A percentile compares a stretch with the other conserved stretches of the same genome.
phyloP scores from a whole-genome alignment of 331 rosid species.

The Erythrophleum ivorense region DNA sequence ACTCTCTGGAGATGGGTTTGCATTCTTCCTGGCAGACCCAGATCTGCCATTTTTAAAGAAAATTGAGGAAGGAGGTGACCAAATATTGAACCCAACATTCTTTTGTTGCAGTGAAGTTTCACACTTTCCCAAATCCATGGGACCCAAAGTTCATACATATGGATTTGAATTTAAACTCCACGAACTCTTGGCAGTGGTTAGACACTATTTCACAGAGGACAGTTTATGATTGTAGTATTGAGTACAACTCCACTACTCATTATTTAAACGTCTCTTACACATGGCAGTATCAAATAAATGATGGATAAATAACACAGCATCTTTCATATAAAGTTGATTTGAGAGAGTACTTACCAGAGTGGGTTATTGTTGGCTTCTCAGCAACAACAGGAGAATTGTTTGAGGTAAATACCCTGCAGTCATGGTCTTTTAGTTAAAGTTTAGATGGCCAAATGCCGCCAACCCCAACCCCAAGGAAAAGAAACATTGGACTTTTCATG shows the following conservation, averaged over 20 bases:
- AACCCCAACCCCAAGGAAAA: not conserved
- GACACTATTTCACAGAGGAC: not conserved
- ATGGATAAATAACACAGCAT: too few species aligned
- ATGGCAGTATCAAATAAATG: not conserved
- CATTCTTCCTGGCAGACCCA: not conserved
- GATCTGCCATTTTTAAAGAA: slow-evolving; percentile 13
- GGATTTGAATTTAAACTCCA: slow-evolving; percentile 30
- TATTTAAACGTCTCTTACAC: not conserved
- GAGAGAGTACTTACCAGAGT: not conserved
- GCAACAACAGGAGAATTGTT: not conserved
- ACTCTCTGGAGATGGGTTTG: not conserved
- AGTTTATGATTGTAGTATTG: not conserved
- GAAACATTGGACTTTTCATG: too few species aligned
- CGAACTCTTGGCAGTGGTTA: not conserved
- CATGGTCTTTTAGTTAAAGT: not conserved
- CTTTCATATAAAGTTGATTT: not conserved
- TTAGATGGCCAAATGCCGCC: not conserved
- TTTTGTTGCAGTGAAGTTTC: slow-evolving; percentile 55
- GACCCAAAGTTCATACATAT: not conserved
- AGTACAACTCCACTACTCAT: not conserved
- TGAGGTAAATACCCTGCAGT: not conserved
- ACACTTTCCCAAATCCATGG: slow-evolving; percentile 20
- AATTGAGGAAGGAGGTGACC: not conserved
- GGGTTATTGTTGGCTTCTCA: not conserved
- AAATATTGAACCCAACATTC: not conserved